phyloP scores from a whole-genome alignment of 2,329 filamentous ascomycete species.

The Sclerotinia subarctica region DNA sequence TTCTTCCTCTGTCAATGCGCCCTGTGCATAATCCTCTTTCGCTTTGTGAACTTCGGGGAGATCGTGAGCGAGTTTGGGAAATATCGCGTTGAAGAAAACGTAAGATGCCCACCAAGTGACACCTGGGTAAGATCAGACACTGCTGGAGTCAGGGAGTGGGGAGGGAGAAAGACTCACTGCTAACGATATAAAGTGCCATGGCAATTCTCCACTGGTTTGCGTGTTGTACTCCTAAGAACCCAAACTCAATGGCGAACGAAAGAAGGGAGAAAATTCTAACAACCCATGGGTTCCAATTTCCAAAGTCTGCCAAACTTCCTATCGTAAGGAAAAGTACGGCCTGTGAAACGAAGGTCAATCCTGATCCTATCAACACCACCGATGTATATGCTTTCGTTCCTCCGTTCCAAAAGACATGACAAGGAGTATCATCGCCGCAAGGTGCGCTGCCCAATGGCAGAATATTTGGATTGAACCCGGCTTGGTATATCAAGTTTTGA shows the following conservation, averaged over 20 bases:
- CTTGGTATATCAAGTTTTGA: slow-evolving; percentile 38
- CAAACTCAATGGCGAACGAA: slow-evolving; percentile 37
- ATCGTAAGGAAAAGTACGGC: slow-evolving; percentile 34
- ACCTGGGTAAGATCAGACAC: slow-evolving; percentile 23
- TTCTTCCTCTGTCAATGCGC: slow-evolving; percentile 30
- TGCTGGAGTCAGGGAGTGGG: background rate
- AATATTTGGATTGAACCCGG: slow-evolving; percentile 37
- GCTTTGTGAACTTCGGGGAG: slow-evolving; percentile 34
- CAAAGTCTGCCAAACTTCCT: slow-evolving; percentile 37
- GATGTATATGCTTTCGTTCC: slow-evolving; percentile 35
- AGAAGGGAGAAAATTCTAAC: slow-evolving; percentile 36
- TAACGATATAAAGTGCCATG: slow-evolving; percentile 37
- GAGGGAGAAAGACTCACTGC: slow-evolving; percentile 28
- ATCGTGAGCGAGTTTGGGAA: slow-evolving; percentile 37
- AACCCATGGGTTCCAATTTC: slow-evolving; percentile 38
- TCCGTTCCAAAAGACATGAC: slow-evolving; percentile 37
- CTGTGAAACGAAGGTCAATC: slow-evolving; percentile 35
- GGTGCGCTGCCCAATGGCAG: slow-evolving; percentile 34
- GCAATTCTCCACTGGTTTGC: slow-evolving; percentile 34
- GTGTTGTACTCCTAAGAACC: slow-evolving; percentile 34
- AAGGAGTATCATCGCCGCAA: slow-evolving; percentile 34
- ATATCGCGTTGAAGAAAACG: slow-evolving; percentile 39
- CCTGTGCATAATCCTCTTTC: slow-evolving; percentile 28
- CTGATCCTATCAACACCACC: slow-evolving; percentile 35
- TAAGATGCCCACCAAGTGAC: slow-evolving; percentile 38